A percentile compares a stretch with the other conserved stretches of the same genome.
phyloP scores from a whole-genome alignment of 1,139 yeast species.

The Saccharomyces hybrid region DNA sequence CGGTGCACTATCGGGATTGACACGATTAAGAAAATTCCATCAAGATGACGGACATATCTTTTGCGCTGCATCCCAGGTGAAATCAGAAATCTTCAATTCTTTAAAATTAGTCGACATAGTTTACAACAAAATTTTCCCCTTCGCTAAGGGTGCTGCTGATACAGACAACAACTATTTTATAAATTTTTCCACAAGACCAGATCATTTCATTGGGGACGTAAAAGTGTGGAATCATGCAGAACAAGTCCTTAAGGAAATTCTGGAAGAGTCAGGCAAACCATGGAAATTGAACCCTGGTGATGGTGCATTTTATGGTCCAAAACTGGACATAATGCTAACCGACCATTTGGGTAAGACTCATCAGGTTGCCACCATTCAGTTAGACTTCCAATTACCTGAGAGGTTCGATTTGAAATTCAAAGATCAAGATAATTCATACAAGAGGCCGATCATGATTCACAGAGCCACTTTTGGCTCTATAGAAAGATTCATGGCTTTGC shows the following conservation, averaged over 20 bases:
- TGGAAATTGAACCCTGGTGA: slow-evolving; percentile 86
- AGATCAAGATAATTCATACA: slow-evolving; percentile 40
- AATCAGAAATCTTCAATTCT: slow-evolving; percentile 67
- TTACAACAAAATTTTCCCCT: slow-evolving; percentile 65
- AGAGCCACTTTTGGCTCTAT: slow-evolving; percentile 93
- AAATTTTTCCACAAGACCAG: slow-evolving; percentile 84
- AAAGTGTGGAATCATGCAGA: slow-evolving; percentile 87
- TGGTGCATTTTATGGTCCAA: slow-evolving; percentile 98
- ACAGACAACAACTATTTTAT: slow-evolving; percentile 46
- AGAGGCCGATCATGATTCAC: slow-evolving; percentile 85
- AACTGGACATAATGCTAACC: slow-evolving; percentile 76
- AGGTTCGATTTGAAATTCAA: slow-evolving; percentile 72
- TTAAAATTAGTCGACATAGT: slow-evolving; percentile 70
- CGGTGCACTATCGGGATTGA: slow-evolving; percentile 90
- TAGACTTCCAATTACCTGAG: slow-evolving; percentile 89
- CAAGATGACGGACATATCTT: slow-evolving; percentile 99
- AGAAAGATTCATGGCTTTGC: slow-evolving; percentile 84
- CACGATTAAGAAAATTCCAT: slow-evolving; percentile 93
- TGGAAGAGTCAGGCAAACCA: slow-evolving; percentile 50
- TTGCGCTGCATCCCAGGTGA: slow-evolving; percentile 77
- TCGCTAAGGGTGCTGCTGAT: slow-evolving; percentile 31
- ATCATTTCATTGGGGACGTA: slow-evolving; percentile 72
- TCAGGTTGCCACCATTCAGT: slow-evolving; percentile 93
- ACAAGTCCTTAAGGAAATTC: slow-evolving; percentile 54
- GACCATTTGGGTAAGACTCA: slow-evolving; percentile 82